phyloP scores from a whole-genome alignment of 306 rosid species.

The Alnus rubra region DNA sequence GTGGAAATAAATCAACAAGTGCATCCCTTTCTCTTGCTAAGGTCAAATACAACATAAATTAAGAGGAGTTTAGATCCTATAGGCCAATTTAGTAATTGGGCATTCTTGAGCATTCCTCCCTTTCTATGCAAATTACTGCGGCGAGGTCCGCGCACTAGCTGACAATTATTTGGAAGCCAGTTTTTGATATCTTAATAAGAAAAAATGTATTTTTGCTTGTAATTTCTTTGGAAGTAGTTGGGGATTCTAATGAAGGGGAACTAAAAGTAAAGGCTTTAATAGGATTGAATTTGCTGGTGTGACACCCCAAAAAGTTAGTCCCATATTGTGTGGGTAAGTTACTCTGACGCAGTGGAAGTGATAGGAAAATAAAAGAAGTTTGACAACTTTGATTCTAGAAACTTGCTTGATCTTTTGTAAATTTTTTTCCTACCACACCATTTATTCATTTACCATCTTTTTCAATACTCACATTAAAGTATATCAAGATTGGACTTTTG shows the following conservation, averaged over 20 bases:
- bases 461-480: no score
- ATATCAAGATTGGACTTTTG: no score
- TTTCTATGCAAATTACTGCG: background rate
- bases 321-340: no score
- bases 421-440: no score
- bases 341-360: no score
- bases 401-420: no score
- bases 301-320: no score
- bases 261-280: background rate
- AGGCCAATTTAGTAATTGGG: background rate
- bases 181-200: background rate
- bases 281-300: background rate
- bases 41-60: background rate
- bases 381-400: no score
- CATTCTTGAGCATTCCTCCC: background rate
- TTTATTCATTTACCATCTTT: no score
- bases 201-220: background rate
- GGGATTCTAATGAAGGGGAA: background rate
- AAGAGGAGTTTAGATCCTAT: background rate
- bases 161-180: background rate
- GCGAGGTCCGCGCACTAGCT: background rate
- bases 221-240: background rate
- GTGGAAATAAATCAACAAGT: background rate
- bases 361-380: no score
- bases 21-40: background rate